Base-by-base conservation (phyloP, 257 asterid genomes). In the Voacanga thouarsii region DNA sequence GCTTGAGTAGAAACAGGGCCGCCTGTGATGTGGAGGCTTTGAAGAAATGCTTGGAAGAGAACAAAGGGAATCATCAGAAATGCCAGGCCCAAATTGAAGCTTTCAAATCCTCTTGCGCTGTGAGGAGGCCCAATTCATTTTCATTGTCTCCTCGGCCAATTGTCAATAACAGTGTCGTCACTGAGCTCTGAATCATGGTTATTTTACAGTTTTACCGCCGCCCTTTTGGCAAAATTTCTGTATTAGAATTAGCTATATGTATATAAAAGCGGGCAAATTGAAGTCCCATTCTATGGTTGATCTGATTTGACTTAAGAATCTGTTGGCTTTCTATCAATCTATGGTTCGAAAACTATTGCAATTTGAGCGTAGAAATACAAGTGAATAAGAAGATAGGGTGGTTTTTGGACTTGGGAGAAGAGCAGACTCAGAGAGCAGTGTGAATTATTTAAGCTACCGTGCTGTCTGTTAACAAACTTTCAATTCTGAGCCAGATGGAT, bases 41-140 rank as follows among this genome's bases (percentile, higher is more conserved):
- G 50, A 88, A 84, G 88, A 89, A 89, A 82, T 91, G 96, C 78
- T 84, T 91, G 89, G 88, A 81, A 76, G 92, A 87, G 72, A 85
- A 88, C 86, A 88, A 91, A 77, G 96, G 96, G 41, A 90, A 88
- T 78, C 82, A 80, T 66, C 49, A 65, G 18, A 91, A 89, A 81
- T 91, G 96, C 80, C 88, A 83, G 77, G 82, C 90, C n/a, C 94
- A 87, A n/a, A 80, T 91, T 21, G 86, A 91, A 80, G 90, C 96
- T 80, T 91, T 91, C 90, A 88, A 68, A 79, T 68, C 79, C 61
- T 87, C 94, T 7, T 91, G 94, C 78, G 87, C 90, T 39, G 60
- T 83, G 63, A 84, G 78, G 79, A 89, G 73, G 73, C 85, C 91
- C 24, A 83, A 50, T 57, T 56, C 88, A 6, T 84, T 89, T 69